Conservation (phyloP, 176 grass and related monocot species). For the Triticum monococcum region DNA sequence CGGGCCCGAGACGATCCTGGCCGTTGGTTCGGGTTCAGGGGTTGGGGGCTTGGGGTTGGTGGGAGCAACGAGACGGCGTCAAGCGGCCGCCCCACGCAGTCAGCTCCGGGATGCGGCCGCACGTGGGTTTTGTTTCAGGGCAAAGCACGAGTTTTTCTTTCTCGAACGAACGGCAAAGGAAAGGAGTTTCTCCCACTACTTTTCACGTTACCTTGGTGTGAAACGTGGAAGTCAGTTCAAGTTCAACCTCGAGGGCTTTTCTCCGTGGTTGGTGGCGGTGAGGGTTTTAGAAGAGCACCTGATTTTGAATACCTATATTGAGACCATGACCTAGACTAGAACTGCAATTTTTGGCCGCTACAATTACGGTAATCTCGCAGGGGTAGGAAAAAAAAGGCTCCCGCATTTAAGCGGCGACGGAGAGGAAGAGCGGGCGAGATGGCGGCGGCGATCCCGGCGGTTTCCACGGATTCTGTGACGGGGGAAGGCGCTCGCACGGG, state of each 20-base stretch:
- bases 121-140: background rate
- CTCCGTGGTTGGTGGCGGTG: background rate
- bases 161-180: no score
- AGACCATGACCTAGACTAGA: background rate
- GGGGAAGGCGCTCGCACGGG: no score
- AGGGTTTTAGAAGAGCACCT: background rate
- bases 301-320: background rate
- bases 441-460: no score
- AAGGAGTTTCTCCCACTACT: background rate
- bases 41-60: constrained; percentile 2
- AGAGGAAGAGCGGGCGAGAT: no score
- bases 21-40: background rate
- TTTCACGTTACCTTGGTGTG: background rate
- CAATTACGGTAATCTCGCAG: no score
- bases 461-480: no score
- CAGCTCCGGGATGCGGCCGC: background rate
- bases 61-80: constrained; percentile 1
- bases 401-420: no score
- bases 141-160: background rate
- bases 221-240: background rate
- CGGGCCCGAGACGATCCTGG: constrained; percentile 3
- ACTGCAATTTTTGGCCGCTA: no score
- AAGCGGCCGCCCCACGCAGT: constrained; percentile 10
- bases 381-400: no score
- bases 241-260: background rate